phyloP scores from a whole-genome alignment of 2,329 filamentous ascomycete genomes.

The Hypoxylon sp. region DNA sequence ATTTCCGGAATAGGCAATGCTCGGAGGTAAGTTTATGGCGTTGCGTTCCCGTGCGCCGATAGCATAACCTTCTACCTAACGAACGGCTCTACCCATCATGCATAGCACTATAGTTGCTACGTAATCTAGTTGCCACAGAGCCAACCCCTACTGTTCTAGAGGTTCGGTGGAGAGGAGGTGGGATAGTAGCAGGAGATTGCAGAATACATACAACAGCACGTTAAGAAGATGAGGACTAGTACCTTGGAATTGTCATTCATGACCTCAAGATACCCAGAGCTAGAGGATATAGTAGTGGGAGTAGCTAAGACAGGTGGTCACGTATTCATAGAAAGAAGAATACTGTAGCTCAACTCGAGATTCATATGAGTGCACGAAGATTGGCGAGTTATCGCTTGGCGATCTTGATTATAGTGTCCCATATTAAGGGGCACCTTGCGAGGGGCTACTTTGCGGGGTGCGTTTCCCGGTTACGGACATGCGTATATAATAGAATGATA shows the following conservation, averaged over 20 bases:
- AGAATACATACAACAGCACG: neutral
- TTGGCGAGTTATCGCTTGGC: neutral
- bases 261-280: neutral
- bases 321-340: neutral
- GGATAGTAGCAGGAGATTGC: neutral
- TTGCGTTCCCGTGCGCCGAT: neutral
- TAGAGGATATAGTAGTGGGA: neutral
- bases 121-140: constrained; percentile 13
- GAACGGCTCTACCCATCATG: neutral
- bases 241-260: too few relatives aligned
- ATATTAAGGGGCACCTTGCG: neutral
- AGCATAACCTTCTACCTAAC: neutral
- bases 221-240: too few relatives aligned
- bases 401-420: neutral
- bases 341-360: neutral
- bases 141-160: neutral
- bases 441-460: neutral
- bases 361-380: neutral
- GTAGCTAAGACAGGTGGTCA: neutral
- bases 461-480: neutral
- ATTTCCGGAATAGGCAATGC: constrained; percentile 20
- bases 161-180: neutral
- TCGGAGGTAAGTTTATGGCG: constrained; percentile 14
- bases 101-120: neutral
- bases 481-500: neutral